Conservation (phyloP, 2,329 filamentous ascomycete genomes). For the Harringtonia aguacate region DNA sequence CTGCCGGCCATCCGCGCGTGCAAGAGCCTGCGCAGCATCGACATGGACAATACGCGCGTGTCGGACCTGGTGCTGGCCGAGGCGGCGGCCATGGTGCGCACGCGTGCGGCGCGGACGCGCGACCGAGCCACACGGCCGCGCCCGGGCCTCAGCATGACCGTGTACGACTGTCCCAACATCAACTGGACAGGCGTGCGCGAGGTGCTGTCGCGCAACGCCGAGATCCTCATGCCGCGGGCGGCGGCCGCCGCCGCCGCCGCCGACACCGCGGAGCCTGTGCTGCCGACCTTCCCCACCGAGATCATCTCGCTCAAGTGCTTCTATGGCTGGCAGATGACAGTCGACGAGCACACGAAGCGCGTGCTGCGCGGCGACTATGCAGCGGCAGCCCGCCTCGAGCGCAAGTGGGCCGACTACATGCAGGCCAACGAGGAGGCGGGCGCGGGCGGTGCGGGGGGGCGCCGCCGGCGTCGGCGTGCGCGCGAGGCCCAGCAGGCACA, state of each 20-base stretch:
- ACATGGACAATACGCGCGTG: conserved; percentile 89
- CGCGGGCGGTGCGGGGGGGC: conserved; percentile 50
- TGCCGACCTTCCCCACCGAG: conserved; percentile 52
- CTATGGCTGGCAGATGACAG: conserved; percentile 90
- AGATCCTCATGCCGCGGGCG: conserved; percentile 43
- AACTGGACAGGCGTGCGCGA: conserved; percentile 89
- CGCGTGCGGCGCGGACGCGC: conserved; percentile 28
- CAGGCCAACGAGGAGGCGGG: conserved; percentile 80
- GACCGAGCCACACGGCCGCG: conserved; percentile 27
- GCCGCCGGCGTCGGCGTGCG: conserved; percentile 64
- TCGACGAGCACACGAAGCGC: conserved; percentile 84
- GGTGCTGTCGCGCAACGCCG: conserved; percentile 74
- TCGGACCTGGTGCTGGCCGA: conserved; percentile 80
- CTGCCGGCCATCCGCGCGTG: conserved; percentile 72
- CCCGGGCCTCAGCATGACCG: conserved; percentile 62
- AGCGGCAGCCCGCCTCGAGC: conserved; percentile 68
- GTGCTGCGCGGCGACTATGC: conserved; percentile 67
- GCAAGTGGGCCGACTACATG: conserved; percentile 93
- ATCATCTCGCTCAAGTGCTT: conserved; percentile 86
- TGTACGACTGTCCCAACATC: conserved; percentile 86
- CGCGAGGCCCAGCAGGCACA: conserved; percentile 73
- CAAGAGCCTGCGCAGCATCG: conserved; percentile 55
- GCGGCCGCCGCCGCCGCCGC: conserved; percentile 14
- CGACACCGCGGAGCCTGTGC: conserved; percentile 11
- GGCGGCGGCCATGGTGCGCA: conserved; percentile 68